Evolutionary conservation across 371 early-diverging fungal genomes (phyloP), one percentile per base, ranked within the genome.

Genomic region (Rhizopus microsporus): DNA sequence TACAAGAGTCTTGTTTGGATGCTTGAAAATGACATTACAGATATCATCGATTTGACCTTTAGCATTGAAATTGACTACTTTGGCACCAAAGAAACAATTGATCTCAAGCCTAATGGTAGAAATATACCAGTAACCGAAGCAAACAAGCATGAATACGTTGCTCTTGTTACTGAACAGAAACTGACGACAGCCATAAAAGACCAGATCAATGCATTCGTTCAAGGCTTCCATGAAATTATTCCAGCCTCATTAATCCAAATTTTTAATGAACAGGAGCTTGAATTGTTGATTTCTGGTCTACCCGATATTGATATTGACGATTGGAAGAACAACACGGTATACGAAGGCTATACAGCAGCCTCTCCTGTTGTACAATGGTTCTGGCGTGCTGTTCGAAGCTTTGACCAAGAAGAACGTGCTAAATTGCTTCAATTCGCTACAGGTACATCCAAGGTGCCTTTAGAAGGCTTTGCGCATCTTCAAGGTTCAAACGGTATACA

Each of bases 231-330:
- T 72, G 98, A 98, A 56, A 82, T 99, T 31, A 93, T 99, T 55
- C 97, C 98, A 0, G 68, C 83, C 43, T 84, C 90, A 13, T 75
- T 98, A 61, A 88, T 98, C 57, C 86, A 88, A 59, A 97, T 99
- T 47, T 98, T 99, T 70, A 95, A 98, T 71, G 99, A 99, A 71
- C 97, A 97, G 74, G 99, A 99, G 68, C 81, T 99, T 43, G 99
- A 99, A 73, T 81, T 99, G 44, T 77, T 99, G 60, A 99, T 99
- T 67, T 95, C 96, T 38, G 99, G 99, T 46, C 73, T 98, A 71
- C 95, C 97, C 1, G 99, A 99, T 62, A 95, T 99, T 59, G 98
- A 99, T 72, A 86, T 98, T 51, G 99, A 99, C 64, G 99, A 99
- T 72, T 99, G 99, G 99, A 93, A 92, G 70, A 97, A 96, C 75